Percentiles rank a stretch among this genome's conserved stretches.
Evolutionary conservation across 1,284 basidiomycete genomes (phyloP).

Genomic region (Xanthoconium separans): DNA sequence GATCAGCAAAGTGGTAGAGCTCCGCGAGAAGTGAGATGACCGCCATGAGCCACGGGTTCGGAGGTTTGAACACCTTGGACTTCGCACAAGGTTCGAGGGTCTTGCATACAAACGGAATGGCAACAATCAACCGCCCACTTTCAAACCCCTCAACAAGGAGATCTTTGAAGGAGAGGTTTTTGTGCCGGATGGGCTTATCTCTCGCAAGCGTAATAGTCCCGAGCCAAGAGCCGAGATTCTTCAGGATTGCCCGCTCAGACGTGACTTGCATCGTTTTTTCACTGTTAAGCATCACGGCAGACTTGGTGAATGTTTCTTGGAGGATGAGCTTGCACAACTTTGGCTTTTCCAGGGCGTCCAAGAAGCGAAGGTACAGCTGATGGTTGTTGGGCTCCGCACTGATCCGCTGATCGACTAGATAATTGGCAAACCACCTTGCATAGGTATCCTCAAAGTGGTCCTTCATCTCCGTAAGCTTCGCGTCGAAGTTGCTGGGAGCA

Average conservation of each 20-base stretch:
- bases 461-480: constrained; percentile 83
- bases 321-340: constrained; percentile 75
- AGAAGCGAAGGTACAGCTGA: constrained; percentile 89
- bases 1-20: constrained; percentile 94
- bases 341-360: constrained; percentile 78
- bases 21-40: constrained; percentile 91
- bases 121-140: constrained; percentile 87
- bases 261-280: constrained; percentile 87
- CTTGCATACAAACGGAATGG: constrained; percentile 99
- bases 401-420: constrained; percentile 95
- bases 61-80: constrained; percentile 91
- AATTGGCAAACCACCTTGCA: constrained; percentile 96
- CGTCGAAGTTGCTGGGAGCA: constrained; percentile 90
- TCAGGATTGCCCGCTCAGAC: constrained; percentile 84
- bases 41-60: constrained; percentile 98
- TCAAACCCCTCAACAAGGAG: constrained; percentile 95
- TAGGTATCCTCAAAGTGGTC: constrained; percentile 79
- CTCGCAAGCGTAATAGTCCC: constrained; percentile 92
- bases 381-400: constrained; percentile 98
- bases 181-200: constrained; percentile 90
- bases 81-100: constrained; percentile 88
- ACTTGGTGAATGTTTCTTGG: constrained; percentile 92
- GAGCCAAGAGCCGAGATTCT: constrained; percentile 96
- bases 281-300: constrained; percentile 83
- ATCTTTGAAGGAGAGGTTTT: constrained; percentile 95